These are phyloP conservation scores for Polyporus arcularius DNA, from an alignment of 768 basidiomycete genomes.

Conservation along the genomic window DNA sequence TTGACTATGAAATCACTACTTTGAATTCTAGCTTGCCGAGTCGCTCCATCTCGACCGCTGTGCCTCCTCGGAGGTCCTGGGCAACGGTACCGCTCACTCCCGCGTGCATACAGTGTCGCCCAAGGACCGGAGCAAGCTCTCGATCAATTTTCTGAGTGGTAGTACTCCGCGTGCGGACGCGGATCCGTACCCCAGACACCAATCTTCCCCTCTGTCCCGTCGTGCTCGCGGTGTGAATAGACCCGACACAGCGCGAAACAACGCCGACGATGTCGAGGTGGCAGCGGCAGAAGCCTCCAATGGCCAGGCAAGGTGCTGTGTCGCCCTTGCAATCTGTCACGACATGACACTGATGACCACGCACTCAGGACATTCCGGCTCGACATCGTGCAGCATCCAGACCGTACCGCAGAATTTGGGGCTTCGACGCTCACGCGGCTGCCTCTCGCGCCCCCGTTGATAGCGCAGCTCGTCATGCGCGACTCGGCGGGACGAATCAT, in stretches of 20 bases:
- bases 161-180: conserved; percentile 4
- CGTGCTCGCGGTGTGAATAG: conserved; percentile 15
- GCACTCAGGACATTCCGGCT: conserved; percentile 61
- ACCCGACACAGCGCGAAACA: not conserved
- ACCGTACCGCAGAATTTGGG: conserved; percentile 81
- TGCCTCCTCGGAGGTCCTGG: conserved; percentile 1
- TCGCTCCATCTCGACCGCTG: not conserved
- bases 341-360: not conserved
- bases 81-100: not conserved
- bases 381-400: conserved; percentile 84
- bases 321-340: not conserved
- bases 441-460: conserved; percentile 81
- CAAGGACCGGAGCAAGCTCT: conserved; percentile 18
- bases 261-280: conserved; percentile 9
- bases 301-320: conserved; percentile 22
- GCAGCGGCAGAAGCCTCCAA: conserved; percentile 5
- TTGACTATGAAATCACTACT: not conserved
- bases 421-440: conserved; percentile 72
- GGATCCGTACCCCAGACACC: not conserved
- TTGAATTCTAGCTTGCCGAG: not conserved
- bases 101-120: conserved; percentile 8
- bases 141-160: conserved; percentile 17
- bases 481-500: conserved; percentile 71
- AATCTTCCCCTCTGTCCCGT: conserved; percentile 11
- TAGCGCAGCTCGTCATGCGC: conserved; percentile 76